phyloP scores from a whole-genome alignment of 2,329 filamentous ascomycete genomes.

The Cercospora zeina region DNA sequence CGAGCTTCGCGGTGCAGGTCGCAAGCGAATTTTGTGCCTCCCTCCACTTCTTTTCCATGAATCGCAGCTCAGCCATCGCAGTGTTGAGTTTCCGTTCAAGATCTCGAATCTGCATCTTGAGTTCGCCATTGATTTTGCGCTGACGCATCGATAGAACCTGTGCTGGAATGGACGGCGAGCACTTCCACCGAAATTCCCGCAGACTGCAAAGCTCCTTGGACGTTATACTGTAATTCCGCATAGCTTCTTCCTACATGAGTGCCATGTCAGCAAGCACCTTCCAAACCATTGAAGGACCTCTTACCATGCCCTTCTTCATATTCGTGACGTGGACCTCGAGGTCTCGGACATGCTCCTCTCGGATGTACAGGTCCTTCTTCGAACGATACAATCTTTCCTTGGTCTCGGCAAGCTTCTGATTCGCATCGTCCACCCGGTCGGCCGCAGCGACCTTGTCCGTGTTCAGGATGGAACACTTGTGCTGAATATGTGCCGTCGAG shows the following conservation, averaged over 20 bases:
- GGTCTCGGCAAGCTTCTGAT: constrained; percentile 13
- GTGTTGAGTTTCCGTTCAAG: constrained; percentile 11
- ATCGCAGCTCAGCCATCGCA: constrained; percentile 4
- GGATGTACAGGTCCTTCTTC: constrained; percentile 14
- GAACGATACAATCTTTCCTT: constrained; percentile 10
- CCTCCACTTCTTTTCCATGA: constrained; percentile 16
- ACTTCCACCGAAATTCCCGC: constrained; percentile 8
- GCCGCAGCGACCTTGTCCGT: not conserved
- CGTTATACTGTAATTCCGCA: constrained; percentile 11
- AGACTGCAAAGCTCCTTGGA: constrained; percentile 14
- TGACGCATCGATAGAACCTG: constrained; percentile 17
- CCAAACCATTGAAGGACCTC: not conserved
- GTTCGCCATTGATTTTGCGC: constrained; percentile 13
- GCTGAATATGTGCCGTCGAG: constrained; percentile 1
- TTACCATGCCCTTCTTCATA: constrained; percentile 18
- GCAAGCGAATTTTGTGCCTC: constrained; percentile 9
- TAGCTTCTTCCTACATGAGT: constrained; percentile 3
- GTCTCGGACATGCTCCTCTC: constrained; percentile 4
- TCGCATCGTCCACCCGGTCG: constrained; percentile 11
- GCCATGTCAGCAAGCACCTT: not conserved
- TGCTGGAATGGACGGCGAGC: constrained; percentile 3
- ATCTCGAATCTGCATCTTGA: constrained; percentile 16
- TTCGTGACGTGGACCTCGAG: constrained; percentile 12
- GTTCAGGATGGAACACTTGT: constrained; percentile 8
- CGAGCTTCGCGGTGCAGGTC: not conserved